Evolutionary conservation across 2,329 filamentous ascomycete species (phyloP).

Genomic region (Domatiomyces catenatus): DNA sequence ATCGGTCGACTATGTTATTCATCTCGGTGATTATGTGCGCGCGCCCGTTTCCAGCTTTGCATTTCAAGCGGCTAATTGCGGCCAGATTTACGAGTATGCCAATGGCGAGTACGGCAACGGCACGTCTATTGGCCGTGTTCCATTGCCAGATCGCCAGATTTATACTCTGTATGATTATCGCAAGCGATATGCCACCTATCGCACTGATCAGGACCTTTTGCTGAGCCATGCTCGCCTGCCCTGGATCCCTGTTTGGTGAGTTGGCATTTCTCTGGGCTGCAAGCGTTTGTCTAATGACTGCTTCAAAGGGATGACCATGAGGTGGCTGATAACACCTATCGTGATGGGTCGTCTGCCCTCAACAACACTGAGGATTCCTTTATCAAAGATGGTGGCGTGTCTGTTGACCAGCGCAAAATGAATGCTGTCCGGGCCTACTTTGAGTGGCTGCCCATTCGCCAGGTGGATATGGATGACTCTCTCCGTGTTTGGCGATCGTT

Average conservation of each 20-base stretch:
- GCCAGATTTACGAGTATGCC: constrained; percentile 40
- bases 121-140: constrained; percentile 36
- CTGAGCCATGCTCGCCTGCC: constrained; percentile 41
- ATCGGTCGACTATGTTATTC: constrained; percentile 44
- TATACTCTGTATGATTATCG: constrained; percentile 38
- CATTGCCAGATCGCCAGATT: constrained; percentile 38
- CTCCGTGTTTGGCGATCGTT: constrained; percentile 50
- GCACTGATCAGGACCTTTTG: constrained; percentile 46
- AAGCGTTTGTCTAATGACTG: not conserved
- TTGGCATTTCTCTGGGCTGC: constrained; percentile 23
- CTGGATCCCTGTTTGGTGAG: constrained; percentile 52
- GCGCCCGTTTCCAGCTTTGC: not conserved
- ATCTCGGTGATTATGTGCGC: constrained; percentile 38
- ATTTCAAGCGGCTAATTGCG: not conserved
- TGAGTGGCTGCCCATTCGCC: constrained; percentile 25
- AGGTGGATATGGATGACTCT: constrained; percentile 54
- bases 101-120: constrained; percentile 38
- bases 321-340: constrained; percentile 50
- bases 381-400: constrained; percentile 39
- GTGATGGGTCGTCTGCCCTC: constrained; percentile 43
- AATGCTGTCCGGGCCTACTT: constrained; percentile 48
- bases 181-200: constrained; percentile 41
- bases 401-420: constrained; percentile 57
- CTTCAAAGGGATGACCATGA: constrained; percentile 20
- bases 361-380: constrained; percentile 56